Evolutionary conservation across 495 filamentous ascomycete genomes (phyloP).

Genomic region (Penicillium cataractarum): DNA sequence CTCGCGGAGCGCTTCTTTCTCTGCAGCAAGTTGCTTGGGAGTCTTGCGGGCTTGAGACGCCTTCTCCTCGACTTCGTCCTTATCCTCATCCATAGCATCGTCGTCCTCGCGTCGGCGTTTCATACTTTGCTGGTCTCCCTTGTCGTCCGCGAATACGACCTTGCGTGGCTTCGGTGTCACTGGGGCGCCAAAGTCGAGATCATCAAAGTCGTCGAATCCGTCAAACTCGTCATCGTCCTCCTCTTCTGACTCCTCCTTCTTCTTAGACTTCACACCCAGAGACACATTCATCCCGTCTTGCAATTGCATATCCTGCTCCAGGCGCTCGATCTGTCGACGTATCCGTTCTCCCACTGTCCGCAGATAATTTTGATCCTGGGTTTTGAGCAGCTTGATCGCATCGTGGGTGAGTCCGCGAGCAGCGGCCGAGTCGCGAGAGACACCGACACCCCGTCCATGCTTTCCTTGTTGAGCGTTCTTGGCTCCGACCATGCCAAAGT

Average conservation of each 20-base stretch:
- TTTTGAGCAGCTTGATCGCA: conserved; percentile 87
- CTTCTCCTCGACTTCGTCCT: conserved; percentile 37
- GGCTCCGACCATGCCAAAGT: conserved; percentile 81
- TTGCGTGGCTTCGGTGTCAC: conserved; percentile 43
- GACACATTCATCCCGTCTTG: conserved; percentile 40
- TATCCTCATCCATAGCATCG: conserved; percentile 33
- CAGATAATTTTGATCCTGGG: conserved; percentile 90
- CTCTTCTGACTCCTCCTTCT: conserved; percentile 28
- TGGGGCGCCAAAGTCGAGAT: conserved; percentile 32
- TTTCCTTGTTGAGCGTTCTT: conserved; percentile 57
- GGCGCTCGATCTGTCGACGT: conserved; percentile 59
- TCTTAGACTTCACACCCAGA: conserved; percentile 31
- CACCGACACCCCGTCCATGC: conserved; percentile 54
- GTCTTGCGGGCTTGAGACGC: conserved; percentile 34
- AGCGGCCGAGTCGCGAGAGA: conserved; percentile 43
- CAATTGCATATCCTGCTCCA: conserved; percentile 57
- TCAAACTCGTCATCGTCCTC: conserved; percentile 31
- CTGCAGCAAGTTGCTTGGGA: conserved; percentile 44
- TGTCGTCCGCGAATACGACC: conserved; percentile 60
- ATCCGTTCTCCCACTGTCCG: conserved; percentile 66
- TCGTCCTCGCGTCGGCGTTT: conserved; percentile 31
- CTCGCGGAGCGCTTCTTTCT: conserved; percentile 45
- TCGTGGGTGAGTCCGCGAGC: conserved; percentile 59
- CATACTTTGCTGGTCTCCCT: conserved; percentile 51
- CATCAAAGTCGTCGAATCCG: conserved; percentile 31